These are phyloP conservation scores for Niveomyces coronatus DNA, from an alignment of 2,329 filamentous ascomycete species.

Conservation along the genomic window DNA sequence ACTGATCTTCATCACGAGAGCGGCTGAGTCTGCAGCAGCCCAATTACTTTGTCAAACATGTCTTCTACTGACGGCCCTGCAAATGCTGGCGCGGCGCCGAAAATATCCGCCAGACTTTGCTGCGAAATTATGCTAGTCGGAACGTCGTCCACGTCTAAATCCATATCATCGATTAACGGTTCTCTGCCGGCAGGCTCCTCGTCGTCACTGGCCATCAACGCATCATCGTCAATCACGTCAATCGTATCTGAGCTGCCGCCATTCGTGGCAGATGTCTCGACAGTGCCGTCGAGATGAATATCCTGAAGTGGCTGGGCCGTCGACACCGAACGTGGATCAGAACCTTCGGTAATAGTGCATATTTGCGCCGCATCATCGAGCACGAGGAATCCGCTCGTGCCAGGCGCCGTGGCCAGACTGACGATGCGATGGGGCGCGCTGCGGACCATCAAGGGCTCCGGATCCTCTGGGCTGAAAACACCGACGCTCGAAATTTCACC, in stretches of 20 bases:
- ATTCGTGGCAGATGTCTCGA: conserved; percentile 13
- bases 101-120: conserved; percentile 59
- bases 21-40: conserved; percentile 46
- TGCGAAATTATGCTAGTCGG: conserved; percentile 53
- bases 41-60: conserved; percentile 63
- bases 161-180: conserved; percentile 30
- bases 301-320: conserved; percentile 47
- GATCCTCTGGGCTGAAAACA: conserved; percentile 54
- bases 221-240: conserved; percentile 24
- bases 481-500: conserved; percentile 44
- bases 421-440: conserved; percentile 49
- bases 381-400: conserved; percentile 61
- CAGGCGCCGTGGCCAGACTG: conserved; percentile 53
- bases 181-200: conserved; percentile 27
- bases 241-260: conserved; percentile 20
- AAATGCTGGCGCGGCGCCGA: conserved; percentile 58
- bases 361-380: conserved; percentile 70
- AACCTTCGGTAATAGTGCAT: conserved; percentile 50
- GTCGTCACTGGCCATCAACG: conserved; percentile 32
- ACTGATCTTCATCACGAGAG: conserved; percentile 18
- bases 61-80: conserved; percentile 63
- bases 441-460: conserved; percentile 48
- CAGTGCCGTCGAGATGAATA: conserved; percentile 34
- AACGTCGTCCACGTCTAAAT: conserved; percentile 38
- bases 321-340: conserved; percentile 40